phyloP scores from a whole-genome alignment of 140 eudicot genomes.

The Ambrosia hybrid region DNA sequence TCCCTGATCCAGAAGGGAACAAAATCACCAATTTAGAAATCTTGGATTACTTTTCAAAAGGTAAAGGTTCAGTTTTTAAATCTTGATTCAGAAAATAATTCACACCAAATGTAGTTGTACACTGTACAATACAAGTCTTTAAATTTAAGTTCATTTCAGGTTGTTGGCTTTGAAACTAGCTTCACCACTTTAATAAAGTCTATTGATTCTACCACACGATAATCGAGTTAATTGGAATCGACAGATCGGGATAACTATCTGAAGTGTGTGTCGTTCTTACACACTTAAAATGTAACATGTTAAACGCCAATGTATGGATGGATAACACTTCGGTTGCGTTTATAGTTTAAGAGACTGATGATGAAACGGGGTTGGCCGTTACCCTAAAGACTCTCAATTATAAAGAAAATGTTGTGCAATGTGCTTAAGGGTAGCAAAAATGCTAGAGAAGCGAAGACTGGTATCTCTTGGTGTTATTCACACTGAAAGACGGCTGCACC shows the following conservation, averaged over 20 bases:
- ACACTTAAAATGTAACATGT: constrained; percentile 81
- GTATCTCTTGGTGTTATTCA: constrained; percentile 63
- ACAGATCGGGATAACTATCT: constrained; percentile 62
- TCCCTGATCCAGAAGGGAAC: too few relatives aligned
- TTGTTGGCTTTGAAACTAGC: too few relatives aligned
- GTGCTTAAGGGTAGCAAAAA: constrained; percentile 76
- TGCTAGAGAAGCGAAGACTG: constrained; percentile 65
- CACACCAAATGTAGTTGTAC: too few relatives aligned
- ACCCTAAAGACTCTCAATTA: constrained; percentile 49
- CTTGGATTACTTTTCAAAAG: too few relatives aligned
- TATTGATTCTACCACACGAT: too few relatives aligned
- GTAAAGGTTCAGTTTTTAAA: too few relatives aligned
- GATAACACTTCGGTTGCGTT: constrained; percentile 92
- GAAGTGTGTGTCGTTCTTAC: constrained; percentile 86
- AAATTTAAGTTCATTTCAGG: too few relatives aligned
- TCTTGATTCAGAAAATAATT: too few relatives aligned
- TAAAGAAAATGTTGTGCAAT: constrained; percentile 67
- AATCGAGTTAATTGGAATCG: too few relatives aligned
- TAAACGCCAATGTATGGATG: constrained; percentile 91
- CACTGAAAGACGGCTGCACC: constrained; percentile 89
- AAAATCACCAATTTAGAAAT: too few relatives aligned
- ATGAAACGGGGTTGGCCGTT: constrained; percentile 57
- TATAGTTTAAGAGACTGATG: constrained; percentile 77
- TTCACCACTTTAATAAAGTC: too few relatives aligned
- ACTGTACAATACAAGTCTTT: too few relatives aligned